Conservation (phyloP, 164 flowering plant genomes). For the Vitis rupestris region DNA sequence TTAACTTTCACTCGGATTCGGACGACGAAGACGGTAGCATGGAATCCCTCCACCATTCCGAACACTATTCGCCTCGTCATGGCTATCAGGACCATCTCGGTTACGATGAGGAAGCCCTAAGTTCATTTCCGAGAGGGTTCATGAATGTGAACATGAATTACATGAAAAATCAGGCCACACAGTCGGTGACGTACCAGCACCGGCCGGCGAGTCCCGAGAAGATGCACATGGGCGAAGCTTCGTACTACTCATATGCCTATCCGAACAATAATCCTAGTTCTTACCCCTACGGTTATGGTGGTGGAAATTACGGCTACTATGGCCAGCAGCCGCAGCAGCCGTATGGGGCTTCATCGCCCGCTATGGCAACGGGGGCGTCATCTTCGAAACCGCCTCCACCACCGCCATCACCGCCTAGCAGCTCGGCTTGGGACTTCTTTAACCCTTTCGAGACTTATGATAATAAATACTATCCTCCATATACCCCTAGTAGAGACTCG, state of each 20-base stretch:
- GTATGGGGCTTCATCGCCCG: constrained; percentile 16
- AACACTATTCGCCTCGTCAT: constrained; percentile 27
- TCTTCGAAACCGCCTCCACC: constrained; percentile 72
- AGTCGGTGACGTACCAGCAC: constrained; percentile 63
- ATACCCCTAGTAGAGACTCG: constrained; percentile 75
- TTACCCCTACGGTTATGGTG: constrained; percentile 19
- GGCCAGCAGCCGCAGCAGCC: constrained; percentile 18
- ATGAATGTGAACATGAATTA: constrained; percentile 51
- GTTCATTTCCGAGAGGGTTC: constrained; percentile 6
- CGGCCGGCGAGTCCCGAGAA: constrained; percentile 52
- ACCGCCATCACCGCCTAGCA: constrained; percentile 75
- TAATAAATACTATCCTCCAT: constrained; percentile 41
- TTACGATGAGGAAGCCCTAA: constrained; percentile 12
- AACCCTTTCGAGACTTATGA: constrained; percentile 62
- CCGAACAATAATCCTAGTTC: constrained; percentile 16
- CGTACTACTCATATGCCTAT: constrained; percentile 24
- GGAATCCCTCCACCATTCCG: constrained; percentile 36
- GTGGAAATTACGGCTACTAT: constrained; percentile 26
- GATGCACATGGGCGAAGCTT: constrained; percentile 39
- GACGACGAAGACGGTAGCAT: constrained; percentile 28
- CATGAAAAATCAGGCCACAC: constrained; percentile 60
- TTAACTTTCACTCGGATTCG: constrained; percentile 38
- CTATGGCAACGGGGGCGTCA: constrained; percentile 27
- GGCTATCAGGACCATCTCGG: constrained; percentile 10
- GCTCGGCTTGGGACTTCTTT: constrained; percentile 84